These are phyloP conservation scores for Sphaerulina vaccinii DNA, from an alignment of 2,329 filamentous ascomycete genomes.

Conservation along the genomic window DNA sequence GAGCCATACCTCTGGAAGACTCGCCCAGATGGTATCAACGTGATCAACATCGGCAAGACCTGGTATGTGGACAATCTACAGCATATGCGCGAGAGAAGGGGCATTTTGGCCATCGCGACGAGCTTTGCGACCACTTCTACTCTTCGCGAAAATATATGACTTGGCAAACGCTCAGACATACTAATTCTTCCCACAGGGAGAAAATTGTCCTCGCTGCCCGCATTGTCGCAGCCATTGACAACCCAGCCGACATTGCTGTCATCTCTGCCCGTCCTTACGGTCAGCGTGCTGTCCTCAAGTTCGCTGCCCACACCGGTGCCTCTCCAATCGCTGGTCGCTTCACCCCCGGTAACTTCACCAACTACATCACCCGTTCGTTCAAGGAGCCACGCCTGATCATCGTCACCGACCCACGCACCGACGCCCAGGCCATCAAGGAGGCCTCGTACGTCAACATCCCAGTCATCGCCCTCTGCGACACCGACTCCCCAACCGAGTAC, in stretches of 20 bases:
- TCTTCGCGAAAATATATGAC: background rate
- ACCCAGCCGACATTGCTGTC: conserved; percentile 98
- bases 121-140: background rate
- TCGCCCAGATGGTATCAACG: conserved; percentile 95
- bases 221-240: conserved; percentile 98
- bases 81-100: background rate
- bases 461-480: conserved; percentile 98
- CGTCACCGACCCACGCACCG: conserved; percentile 98
- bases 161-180: background rate
- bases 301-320: conserved; percentile 96
- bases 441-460: conserved; percentile 99
- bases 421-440: conserved; percentile 99
- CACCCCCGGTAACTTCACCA: conserved; percentile 99
- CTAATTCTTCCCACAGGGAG: conserved; percentile 65
- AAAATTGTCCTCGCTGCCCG: conserved; percentile 99
- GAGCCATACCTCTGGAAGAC: conserved; percentile 99
- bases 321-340: conserved; percentile 98
- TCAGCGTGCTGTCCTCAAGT: conserved; percentile 99
- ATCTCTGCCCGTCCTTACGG: conserved; percentile 99
- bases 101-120: background rate
- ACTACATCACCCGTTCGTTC: conserved; percentile 99
- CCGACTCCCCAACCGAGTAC: conserved; percentile 98
- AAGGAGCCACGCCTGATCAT: conserved; percentile 99
- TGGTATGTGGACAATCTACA: conserved; percentile 63
- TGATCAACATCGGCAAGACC: conserved; percentile 99